A percentile compares a stretch with the other conserved stretches of the same genome.
These are phyloP conservation scores for Melastoma malabathricum DNA, from an alignment of 345 rosid species.

Conservation along the genomic window DNA sequence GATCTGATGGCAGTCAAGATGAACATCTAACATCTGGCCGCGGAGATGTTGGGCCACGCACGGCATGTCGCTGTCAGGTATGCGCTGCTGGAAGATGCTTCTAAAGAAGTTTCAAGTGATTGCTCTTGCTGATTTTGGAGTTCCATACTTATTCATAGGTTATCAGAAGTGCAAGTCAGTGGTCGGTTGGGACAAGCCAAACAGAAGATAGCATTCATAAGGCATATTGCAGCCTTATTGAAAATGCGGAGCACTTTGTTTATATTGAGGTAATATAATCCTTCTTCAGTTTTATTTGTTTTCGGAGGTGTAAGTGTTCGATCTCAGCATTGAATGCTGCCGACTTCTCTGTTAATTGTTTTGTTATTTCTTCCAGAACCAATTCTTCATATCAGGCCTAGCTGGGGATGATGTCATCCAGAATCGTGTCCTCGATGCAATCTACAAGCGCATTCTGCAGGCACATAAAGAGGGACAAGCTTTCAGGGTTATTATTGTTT, in stretches of 20 bases:
- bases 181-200: conserved; percentile 87
- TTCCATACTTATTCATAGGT: conserved; percentile 16
- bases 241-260: conserved; percentile 71
- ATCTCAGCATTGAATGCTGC: background rate
- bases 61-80: conserved; percentile 68
- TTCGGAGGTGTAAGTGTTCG: background rate
- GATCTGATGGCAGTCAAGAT: conserved; percentile 16
- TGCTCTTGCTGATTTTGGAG: too few species aligned
- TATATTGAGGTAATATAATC: conserved; percentile 61
- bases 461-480: conserved; percentile 59
- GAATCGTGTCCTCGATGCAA: conserved; percentile 62
- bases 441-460: conserved; percentile 53
- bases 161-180: conserved; percentile 79
- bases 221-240: conserved; percentile 68
- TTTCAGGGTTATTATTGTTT: conserved; percentile 61
- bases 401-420: conserved; percentile 59
- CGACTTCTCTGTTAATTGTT: background rate
- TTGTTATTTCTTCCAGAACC: conserved; percentile 49
- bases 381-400: conserved; percentile 85
- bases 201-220: conserved; percentile 85
- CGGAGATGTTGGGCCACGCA: conserved; percentile 45
- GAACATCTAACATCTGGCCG: conserved; percentile 9
- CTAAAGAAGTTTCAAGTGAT: background rate
- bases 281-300: background rate
- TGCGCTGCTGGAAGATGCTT: background rate